Base-by-base conservation (phyloP, 352 stramenopile species). In the Phytopythium ostracodes region DNA sequence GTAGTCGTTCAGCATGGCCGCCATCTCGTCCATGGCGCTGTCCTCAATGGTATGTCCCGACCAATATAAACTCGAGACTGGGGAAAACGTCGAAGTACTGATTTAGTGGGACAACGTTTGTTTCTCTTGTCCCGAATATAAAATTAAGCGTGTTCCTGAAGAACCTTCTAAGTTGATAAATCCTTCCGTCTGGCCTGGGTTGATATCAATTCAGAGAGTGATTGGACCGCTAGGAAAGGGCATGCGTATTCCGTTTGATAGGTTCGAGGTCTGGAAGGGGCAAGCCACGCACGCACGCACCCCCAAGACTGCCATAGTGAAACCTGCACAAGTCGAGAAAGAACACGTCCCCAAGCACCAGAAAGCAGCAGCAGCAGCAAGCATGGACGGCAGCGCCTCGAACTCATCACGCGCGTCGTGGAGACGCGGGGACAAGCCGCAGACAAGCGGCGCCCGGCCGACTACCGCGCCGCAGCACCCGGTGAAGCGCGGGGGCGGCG, bases 1-100 rank as follows among this genome's bases (percentile, higher is more conserved):
- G 51, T 87, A 84, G 43, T 60, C 70, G 64, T 77, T 73, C 12
- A 92, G 73, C 79, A 85, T 79, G 38, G 75, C 64, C 43, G 81
- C 81, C 71, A 88, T 84, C 56, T 89, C 76, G 47, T 90, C 83
- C 81, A 89, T 92, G 40, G 57, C n/a, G n/a, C n/a, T n/a, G n/a
- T n/a, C n/a, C n/a, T n/a, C n/a, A n/a, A n/a, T n/a, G n/a, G n/a
- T n/a, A n/a, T n/a, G n/a, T n/a, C n/a, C n/a, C n/a, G n/a, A n/a
- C n/a, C n/a, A n/a, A n/a, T n/a, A n/a, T n/a, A n/a, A n/a, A n/a
- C n/a, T n/a, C n/a, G n/a, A n/a, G n/a, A n/a, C n/a, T 10, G 7
- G 33, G 33, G 33, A 38, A 38, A 38, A 38, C 7, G 1, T 1
- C 14, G 7, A 2, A 15, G 33, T 38, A 38, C 33, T 38, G 33